Evolutionary conservation across 441 rosid genomes (phyloP).

Genomic region (Macaranga tanarius): DNA sequence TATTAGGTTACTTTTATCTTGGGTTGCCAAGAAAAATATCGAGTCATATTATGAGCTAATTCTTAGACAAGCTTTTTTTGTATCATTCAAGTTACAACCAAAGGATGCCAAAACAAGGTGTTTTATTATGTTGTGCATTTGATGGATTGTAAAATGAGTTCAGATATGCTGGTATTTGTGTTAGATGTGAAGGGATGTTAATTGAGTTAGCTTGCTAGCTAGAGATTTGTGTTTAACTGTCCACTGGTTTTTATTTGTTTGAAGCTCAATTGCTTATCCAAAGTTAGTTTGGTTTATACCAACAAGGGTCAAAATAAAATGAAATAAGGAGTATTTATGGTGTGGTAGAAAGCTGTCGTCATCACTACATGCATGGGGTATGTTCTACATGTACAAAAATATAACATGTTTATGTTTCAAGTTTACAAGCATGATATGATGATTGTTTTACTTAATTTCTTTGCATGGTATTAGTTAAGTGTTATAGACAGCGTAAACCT

Average conservation of each 20-base stretch:
- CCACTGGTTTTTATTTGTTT: neutral
- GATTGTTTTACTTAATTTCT: slow-evolving; percentile 1
- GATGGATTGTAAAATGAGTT: neutral
- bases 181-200: too few relatives aligned
- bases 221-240: neutral
- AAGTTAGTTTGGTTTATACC: neutral
- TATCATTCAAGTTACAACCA: neutral
- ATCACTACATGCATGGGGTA: neutral
- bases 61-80: neutral
- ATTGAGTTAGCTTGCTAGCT: neutral
- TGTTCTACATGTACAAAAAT: neutral
- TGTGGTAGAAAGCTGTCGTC: neutral
- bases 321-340: neutral
- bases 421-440: neutral
- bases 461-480: neutral
- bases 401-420: neutral
- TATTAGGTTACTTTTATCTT: neutral
- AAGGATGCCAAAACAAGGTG: neutral
- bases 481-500: neutral
- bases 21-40: neutral
- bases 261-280: neutral
- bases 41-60: neutral
- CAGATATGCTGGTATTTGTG: too few relatives aligned
- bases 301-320: neutral
- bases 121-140: neutral